Evolutionary conservation across 1,284 basidiomycete genomes (phyloP).

Genomic region (Moesziomyces antarcticus): DNA sequence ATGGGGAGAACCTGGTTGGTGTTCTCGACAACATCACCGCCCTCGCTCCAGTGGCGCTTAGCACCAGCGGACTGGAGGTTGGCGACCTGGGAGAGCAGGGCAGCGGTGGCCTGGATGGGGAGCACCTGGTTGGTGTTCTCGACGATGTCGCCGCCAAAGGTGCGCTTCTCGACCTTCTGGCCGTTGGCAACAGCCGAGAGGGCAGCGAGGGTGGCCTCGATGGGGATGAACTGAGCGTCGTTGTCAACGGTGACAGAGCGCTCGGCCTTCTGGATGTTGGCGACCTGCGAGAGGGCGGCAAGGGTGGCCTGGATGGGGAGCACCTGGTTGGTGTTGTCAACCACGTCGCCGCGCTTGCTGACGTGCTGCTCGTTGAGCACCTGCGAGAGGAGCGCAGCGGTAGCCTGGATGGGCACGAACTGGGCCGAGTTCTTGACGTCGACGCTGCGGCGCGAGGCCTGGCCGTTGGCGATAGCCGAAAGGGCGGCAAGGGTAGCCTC

Average conservation of each 20-base stretch:
- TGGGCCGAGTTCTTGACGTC: constrained; percentile 2
- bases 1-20: constrained; percentile 19
- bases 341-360: constrained; percentile 3
- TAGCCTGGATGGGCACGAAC: constrained; percentile 9
- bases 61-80: constrained; percentile 17
- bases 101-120: constrained; percentile 26
- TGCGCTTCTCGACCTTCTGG: constrained; percentile 13
- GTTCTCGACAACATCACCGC: constrained; percentile 1
- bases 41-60: neutral
- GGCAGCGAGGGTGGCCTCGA: constrained; percentile 21
- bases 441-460: neutral
- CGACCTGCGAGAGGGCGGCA: constrained; percentile 30
- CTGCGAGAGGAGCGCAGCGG: constrained; percentile 6
- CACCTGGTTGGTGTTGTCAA: constrained; percentile 34
- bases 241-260: constrained; percentile 10
- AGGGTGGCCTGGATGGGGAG: constrained; percentile 37
- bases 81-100: constrained; percentile 8
- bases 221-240: constrained; percentile 12
- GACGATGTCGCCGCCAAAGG: constrained; percentile 6
- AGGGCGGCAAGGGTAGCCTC: constrained; percentile 12
- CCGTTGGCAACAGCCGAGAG: constrained; percentile 18
- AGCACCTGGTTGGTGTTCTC: constrained; percentile 31
- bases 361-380: constrained; percentile 3
- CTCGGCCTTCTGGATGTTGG: constrained; percentile 23
- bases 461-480: constrained; percentile 3